Base-by-base conservation (phyloP, 2,329 filamentous ascomycete species). In the Colletotrichum spinosum region DNA sequence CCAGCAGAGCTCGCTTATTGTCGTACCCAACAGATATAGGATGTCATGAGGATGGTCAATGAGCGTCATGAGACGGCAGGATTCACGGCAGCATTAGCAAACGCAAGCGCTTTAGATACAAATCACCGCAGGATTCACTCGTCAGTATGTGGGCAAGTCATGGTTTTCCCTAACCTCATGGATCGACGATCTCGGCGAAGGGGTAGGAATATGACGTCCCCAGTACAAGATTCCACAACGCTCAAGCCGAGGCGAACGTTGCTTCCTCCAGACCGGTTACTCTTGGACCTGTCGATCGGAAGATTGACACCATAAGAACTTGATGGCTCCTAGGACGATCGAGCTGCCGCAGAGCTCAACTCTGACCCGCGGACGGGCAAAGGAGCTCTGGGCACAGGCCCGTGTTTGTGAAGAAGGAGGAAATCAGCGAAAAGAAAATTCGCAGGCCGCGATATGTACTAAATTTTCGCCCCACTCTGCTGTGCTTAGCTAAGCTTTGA, bases 221-320 rank as follows among this genome's bases (percentile, higher is more conserved):
- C 83, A 80, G 80, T 80, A 77, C 70, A 70, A 81, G 77, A 80
- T 67, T 82, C 81, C 81, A 83, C 86, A 84, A 86, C 88, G 86
- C 87, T 93, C 90, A 90, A 57, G 82, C 84, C 81, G 72, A 81
- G 80, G 86, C 89, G 89, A 92, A 84, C 88, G 87, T 85, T 86
- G 87, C 85, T 84, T 81, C 82, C 79, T 80, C 79, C 82, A 81
- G 78, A 60, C 83, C 81, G 79, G 82, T 96, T 87, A 75, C 79
- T 97, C 90, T 97, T 79, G 92, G 90, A 96, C 90, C 92, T 96
- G 94, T 97, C 93, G 92, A 94, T 92, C 89, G 91, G 92, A 94
- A 84, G 80, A 93, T 91, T 89, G 86, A 92, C 90, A 94, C 88
- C 92, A 93, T 89, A 71, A 80, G 74, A 76, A 79, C 77, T 78